Evolutionary conservation across 768 basidiomycete species (phyloP).

Genomic region (Lactifluus subvellereus): DNA sequence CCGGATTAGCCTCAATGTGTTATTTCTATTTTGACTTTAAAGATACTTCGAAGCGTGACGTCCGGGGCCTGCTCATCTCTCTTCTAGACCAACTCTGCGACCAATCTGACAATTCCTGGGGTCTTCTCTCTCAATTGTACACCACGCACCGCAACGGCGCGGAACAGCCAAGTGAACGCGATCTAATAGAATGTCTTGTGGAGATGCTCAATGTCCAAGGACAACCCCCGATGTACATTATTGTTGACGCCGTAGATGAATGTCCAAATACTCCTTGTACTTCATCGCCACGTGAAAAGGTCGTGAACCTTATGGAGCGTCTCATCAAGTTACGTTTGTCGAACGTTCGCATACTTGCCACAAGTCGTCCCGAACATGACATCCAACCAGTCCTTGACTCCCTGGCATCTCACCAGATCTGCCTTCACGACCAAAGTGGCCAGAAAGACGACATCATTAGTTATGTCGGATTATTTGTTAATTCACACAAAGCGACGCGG

Average conservation of each 20-base stretch:
- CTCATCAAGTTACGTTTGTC: not conserved
- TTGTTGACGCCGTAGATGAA: too few relatives aligned
- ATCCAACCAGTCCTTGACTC: not conserved
- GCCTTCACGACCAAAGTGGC: not conserved
- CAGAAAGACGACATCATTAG: not conserved
- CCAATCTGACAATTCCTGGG: not conserved
- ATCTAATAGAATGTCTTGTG: not conserved
- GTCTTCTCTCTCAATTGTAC: not conserved
- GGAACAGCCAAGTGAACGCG: too few relatives aligned
- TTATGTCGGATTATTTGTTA: not conserved
- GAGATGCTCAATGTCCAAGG: not conserved
- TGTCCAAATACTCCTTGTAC: too few relatives aligned
- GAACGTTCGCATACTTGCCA: not conserved
- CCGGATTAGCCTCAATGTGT: too few relatives aligned
- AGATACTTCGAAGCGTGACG: not conserved
- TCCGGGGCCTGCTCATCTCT: not conserved
- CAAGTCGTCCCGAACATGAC: not conserved
- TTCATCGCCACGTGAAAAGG: not conserved
- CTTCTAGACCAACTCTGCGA: not conserved
- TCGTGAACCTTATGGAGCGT: not conserved
- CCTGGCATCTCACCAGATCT: not conserved
- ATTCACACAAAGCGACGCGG: not conserved
- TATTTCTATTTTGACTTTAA: conserved; percentile 8
- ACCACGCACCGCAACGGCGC: too few relatives aligned
- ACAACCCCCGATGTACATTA: not conserved